phyloP scores from a whole-genome alignment of 331 rosid species.

The Rosa hybrid region DNA sequence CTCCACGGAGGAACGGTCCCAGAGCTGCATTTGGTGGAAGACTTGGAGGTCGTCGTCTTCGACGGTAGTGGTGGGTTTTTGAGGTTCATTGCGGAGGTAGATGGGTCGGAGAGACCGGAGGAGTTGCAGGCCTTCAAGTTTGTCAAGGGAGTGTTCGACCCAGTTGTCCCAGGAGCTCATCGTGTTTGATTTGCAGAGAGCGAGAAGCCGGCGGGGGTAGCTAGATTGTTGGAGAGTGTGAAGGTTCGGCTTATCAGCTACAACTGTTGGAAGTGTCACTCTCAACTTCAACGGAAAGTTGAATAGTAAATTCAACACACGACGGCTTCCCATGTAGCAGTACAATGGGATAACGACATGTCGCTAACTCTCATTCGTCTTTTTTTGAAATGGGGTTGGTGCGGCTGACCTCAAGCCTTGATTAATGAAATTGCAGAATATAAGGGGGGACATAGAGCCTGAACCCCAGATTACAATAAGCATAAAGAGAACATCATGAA shows the following conservation, averaged over 20 bases:
- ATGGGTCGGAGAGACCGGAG: conserved; percentile 92
- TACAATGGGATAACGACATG: too few species aligned
- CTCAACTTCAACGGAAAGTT: background rate
- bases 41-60: conserved; percentile 40
- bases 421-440: too few species aligned
- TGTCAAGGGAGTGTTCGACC: conserved; percentile 59
- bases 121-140: conserved; percentile 59
- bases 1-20: conserved; percentile 82
- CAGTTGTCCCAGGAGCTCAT: conserved; percentile 61
- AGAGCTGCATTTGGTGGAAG: conserved; percentile 71
- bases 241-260: background rate
- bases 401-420: too few species aligned
- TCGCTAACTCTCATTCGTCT: too few species aligned
- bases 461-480: too few species aligned
- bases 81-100: conserved; percentile 37
- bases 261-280: background rate
- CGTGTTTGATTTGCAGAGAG: conserved; percentile 23
- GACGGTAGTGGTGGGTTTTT: background rate
- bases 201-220: conserved; percentile 14
- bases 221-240: background rate
- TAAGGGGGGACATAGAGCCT: too few species aligned
- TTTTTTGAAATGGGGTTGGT: too few species aligned
- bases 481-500: too few species aligned
- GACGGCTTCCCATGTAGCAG: too few species aligned
- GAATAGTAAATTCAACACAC: too few species aligned